Conservation (phyloP, 148 eudicot genomes). For the Hydrangea macrophylla region DNA sequence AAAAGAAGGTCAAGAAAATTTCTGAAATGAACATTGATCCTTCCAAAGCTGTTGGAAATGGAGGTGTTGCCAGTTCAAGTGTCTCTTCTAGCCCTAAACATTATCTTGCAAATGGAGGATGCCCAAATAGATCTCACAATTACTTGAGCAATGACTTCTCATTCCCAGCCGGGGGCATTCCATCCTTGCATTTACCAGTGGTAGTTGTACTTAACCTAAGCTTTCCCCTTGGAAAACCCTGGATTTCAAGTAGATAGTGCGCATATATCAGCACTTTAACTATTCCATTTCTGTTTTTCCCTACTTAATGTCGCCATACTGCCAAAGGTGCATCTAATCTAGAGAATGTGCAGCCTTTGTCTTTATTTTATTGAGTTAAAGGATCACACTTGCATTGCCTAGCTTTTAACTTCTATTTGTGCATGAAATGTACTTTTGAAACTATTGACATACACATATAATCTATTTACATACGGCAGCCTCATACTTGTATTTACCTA, state of each 20-base stretch:
- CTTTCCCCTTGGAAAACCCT: not conserved
- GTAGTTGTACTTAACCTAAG: conserved; percentile 52
- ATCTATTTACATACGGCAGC: not conserved
- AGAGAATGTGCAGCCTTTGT: too few relatives aligned
- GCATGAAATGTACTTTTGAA: too few relatives aligned
- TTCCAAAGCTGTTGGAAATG: conserved; percentile 50
- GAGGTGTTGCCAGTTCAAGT: conserved; percentile 48
- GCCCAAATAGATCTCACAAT: conserved; percentile 31
- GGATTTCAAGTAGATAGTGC: not conserved
- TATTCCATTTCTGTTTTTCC: not conserved
- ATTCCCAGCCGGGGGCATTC: conserved; percentile 43
- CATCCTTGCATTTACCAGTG: conserved; percentile 69
- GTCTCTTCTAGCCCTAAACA: conserved; percentile 29
- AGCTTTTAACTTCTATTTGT: too few relatives aligned
- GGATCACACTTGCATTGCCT: not conserved
- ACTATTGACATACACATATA: not conserved
- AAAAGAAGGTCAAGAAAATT: conserved; percentile 73
- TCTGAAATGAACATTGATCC: conserved; percentile 59
- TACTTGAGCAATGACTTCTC: conserved; percentile 35
- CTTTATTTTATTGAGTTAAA: not conserved
- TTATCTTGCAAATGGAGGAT: conserved; percentile 52
- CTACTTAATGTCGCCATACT: not conserved
- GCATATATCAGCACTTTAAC: not conserved
- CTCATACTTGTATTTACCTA: too few relatives aligned
- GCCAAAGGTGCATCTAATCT: not conserved